Evolutionary conservation across 805 yeast species (phyloP), one percentile per base, ranked within the genome.

Genomic region (Metschnikowia santaceciliae): DNA sequence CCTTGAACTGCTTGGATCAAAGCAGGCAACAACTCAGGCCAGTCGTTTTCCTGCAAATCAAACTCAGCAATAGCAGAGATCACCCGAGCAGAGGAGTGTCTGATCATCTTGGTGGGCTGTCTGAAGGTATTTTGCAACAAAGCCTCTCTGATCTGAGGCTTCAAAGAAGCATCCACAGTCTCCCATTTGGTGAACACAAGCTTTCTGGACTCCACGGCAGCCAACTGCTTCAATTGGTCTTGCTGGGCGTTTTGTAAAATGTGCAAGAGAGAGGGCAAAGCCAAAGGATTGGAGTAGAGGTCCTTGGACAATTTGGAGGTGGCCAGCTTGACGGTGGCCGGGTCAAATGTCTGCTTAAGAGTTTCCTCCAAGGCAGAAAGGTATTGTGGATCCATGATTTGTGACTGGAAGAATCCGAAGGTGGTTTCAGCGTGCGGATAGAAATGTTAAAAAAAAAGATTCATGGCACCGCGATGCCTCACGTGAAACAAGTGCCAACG

Each of bases 141-240:
- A 30, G 92, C 77, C 34, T 75, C 75, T 65, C 88, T 83, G 65
- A 94, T 83, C 51, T 78, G 77, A 39, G 76, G 73, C 69, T 84
- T 83, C 49, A 79, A 64, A 6, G 74, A 54, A 20, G 67, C 81
- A 58, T 77, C 79, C 39, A 78, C 69, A 5, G 61, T 57, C 37
- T 70, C 75, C 98, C 98, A 94, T 63, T 82, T 83, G 57, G 78
- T 75, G 48, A 77, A 64, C 37, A 91, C 82, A 64, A 87, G 80
- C 69, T 94, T 94, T 72, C 96, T 83, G 38, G 91, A 90, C 74
- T 94, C 99, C 55, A 94, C 96, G 54, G 97, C 95, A n/a, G 97
- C 95, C 54, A 94, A 77, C 70, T 90, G 96, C 63, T 88, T 86
- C 60, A 91, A 67, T 61, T 87, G 88, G 56, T 80, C 85, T 61